Evolutionary conservation across 1,139 yeast species (phyloP), one percentile per base, ranked within the genome.

Genomic region (Yueomyces sp.): DNA sequence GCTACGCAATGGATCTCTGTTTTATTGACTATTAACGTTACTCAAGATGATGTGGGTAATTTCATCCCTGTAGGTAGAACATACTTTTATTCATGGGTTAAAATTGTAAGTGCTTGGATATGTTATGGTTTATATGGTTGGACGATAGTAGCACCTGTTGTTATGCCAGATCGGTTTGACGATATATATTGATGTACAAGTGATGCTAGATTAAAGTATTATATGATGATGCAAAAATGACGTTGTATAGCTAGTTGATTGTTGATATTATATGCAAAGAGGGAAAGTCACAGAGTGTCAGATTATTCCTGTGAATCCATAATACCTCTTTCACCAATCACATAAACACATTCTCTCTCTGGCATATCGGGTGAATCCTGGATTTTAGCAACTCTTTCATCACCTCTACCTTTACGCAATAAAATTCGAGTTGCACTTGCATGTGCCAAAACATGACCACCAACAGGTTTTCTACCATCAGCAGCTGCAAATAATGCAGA

Each of bases 1-100:
- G 98, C 98, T 1, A 91, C 98, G 1, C 98, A 91, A 62, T 93
- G 95, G 75, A 89, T 91, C 41, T 96, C 98, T 1, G 87, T 96
- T 1, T 68, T 93, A 49, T 70, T 93, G 47, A 93, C 98, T 0
- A 84, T 87, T 63, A 91, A 89, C 56, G 96, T 91, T 32, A 79
- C 82, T 44, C 79, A 81, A 53, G 95, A 85, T 52, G 82, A 81
- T 48, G 73, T 77, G 41, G 95, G 94, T 5, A 94, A 86, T 50
- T 93, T 93, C 58, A 81, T 87, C 5, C 98, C 98, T 0, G 98
- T 93, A 4, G 99, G 99, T 1, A 72, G 98, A 59, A 91, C 98
- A 0, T 89, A 89, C 62, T 91, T 91, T 60, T 82, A 93, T 47
- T 79, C 95, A 11, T 87, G 96, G 96, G 87, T 89, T 43, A 91